These are phyloP conservation scores for Apiosordaria backusii DNA, from an alignment of 495 filamentous ascomycete genomes.

Conservation along the genomic window DNA sequence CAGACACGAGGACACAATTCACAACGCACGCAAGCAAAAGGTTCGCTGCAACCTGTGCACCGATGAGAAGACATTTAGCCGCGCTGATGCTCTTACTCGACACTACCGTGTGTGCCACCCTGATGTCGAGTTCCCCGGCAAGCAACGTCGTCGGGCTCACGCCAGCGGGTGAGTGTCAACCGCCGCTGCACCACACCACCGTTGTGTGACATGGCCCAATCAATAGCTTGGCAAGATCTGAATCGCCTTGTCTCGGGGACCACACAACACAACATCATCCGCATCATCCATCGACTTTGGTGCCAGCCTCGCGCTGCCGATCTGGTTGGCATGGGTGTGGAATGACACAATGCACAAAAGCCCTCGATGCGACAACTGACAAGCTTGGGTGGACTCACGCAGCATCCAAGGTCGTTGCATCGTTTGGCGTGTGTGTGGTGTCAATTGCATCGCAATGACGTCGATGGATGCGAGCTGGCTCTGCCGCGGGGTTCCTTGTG, in stretches of 20 bases:
- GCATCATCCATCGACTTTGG: neutral
- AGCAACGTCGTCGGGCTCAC: conserved; percentile 46
- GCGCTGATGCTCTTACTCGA: conserved; percentile 85
- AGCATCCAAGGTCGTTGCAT: conserved; percentile 7
- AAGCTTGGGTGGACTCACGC: neutral
- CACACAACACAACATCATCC: neutral
- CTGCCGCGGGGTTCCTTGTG: neutral
- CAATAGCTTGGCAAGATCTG: neutral
- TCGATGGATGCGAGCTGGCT: conserved; percentile 15
- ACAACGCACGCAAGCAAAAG: conserved; percentile 91
- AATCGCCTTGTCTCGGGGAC: neutral
- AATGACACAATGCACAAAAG: conserved; percentile 5
- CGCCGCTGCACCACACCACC: neutral
- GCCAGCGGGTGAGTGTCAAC: conserved; percentile 20
- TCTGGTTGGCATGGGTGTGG: neutral
- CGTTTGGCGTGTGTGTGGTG: neutral
- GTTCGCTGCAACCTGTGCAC: conserved; percentile 91
- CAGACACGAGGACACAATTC: conserved; percentile 94
- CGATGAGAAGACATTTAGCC: conserved; percentile 95
- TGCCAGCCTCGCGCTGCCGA: conserved; percentile 6
- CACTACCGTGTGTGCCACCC: conserved; percentile 91
- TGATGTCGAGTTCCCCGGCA: conserved; percentile 75
- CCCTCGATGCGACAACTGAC: neutral
- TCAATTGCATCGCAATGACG: conserved; percentile 26
- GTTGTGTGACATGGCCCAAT: neutral